Evolutionary conservation across 805 yeast genomes (phyloP).

Genomic region (Priceomyces melissophilus): DNA sequence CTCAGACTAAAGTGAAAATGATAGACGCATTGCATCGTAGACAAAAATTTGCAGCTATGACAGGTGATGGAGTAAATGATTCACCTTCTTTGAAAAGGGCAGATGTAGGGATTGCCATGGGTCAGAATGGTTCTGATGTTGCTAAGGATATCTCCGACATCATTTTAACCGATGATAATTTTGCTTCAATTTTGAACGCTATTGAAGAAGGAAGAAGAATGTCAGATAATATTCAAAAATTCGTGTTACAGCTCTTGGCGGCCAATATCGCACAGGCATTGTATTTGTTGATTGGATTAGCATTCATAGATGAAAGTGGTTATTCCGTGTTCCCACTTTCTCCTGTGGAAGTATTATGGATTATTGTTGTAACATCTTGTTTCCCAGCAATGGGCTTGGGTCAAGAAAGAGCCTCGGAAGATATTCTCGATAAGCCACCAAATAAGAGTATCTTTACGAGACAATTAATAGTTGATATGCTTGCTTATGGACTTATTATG

Average conservation of each 20-base stretch:
- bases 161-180: constrained; percentile 67
- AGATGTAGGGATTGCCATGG: constrained; percentile 85
- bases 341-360: constrained; percentile 79
- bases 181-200: constrained; percentile 74
- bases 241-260: constrained; percentile 68
- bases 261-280: constrained; percentile 72
- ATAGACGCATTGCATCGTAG: constrained; percentile 40
- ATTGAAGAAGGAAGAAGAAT: constrained; percentile 79
- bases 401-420: constrained; percentile 38
- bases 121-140: constrained; percentile 72
- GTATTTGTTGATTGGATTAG: constrained; percentile 48
- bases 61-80: constrained; percentile 74
- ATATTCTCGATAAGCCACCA: constrained; percentile 36
- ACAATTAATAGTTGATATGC: constrained; percentile 40
- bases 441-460: constrained; percentile 35
- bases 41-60: constrained; percentile 36
- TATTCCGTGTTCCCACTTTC: constrained; percentile 36
- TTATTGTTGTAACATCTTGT: constrained; percentile 73
- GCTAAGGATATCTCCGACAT: constrained; percentile 84
- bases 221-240: constrained; percentile 75
- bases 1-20: constrained; percentile 41
- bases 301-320: constrained; percentile 29
- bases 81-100: constrained; percentile 74
- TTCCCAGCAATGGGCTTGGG: constrained; percentile 86
- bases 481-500: constrained; percentile 41